These are phyloP conservation scores for Heliamphora pulchella DNA, from an alignment of 179 eudicot genomes.

Conservation along the genomic window DNA sequence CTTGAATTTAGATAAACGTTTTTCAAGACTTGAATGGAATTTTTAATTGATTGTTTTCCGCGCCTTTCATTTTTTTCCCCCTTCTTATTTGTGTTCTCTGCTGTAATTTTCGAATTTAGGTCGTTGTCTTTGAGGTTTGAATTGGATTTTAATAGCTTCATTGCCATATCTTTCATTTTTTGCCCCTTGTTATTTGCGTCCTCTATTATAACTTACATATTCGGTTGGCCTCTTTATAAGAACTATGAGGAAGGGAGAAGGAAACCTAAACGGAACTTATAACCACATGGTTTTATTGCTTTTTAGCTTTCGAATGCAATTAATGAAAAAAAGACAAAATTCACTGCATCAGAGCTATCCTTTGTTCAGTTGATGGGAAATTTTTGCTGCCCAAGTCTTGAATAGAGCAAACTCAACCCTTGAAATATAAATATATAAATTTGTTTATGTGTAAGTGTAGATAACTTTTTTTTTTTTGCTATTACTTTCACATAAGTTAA, in stretches of 20 bases:
- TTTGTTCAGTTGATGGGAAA: neutral
- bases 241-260: neutral
- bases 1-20: neutral
- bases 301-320: neutral
- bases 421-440: neutral
- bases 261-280: neutral
- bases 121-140: neutral
- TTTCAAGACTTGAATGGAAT: too few species aligned
- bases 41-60: too few species aligned
- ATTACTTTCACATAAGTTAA: neutral
- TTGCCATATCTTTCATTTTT: neutral
- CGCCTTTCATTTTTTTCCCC: too few species aligned
- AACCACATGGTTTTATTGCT: neutral
- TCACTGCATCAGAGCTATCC: neutral
- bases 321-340: neutral
- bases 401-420: neutral
- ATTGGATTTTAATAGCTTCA: neutral
- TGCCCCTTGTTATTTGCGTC: too few species aligned
- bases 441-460: neutral
- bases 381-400: neutral
- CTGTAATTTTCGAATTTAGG: neutral
- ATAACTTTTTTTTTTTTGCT: neutral
- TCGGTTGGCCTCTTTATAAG: neutral
- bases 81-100: too few species aligned
- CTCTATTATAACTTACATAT: neutral